Conservation (phyloP, 345 rosid species). For the Gossypium raimondii region DNA sequence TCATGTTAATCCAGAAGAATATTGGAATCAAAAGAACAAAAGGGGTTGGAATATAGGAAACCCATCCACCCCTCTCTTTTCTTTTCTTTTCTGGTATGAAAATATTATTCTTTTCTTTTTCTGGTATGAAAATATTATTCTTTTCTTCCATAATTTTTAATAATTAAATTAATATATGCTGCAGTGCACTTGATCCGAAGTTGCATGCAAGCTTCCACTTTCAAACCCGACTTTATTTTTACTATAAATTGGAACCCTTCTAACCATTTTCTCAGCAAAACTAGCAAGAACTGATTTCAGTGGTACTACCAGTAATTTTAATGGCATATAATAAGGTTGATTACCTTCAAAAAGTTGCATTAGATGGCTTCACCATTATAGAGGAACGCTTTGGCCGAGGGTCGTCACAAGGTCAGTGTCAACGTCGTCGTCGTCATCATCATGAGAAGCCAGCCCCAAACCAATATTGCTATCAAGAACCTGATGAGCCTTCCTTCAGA, state of each 20-base stretch:
- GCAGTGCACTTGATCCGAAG: not conserved
- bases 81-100: not conserved
- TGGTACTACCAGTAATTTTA: not conserved
- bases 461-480: not conserved
- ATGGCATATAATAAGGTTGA: not conserved
- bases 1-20: conserved; percentile 5
- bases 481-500: not conserved
- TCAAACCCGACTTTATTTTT: not conserved
- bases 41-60: not conserved
- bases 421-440: not conserved
- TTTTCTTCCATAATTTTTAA: too few species aligned
- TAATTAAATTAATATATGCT: not conserved
- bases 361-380: not conserved
- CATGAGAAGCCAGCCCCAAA: not conserved
- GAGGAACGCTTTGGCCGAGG: not conserved
- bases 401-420: not conserved
- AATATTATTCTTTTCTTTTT: not conserved
- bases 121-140: not conserved
- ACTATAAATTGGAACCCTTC: not conserved
- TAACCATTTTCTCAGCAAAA: not conserved
- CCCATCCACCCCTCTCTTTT: not conserved
- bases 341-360: not conserved
- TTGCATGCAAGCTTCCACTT: not conserved
- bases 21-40: not conserved
- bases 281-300: not conserved